Evolutionary conservation across 2,329 filamentous ascomycete species (phyloP), one percentile per base, ranked within the genome.

Genomic region (Pseudocercospora cruenta): DNA sequence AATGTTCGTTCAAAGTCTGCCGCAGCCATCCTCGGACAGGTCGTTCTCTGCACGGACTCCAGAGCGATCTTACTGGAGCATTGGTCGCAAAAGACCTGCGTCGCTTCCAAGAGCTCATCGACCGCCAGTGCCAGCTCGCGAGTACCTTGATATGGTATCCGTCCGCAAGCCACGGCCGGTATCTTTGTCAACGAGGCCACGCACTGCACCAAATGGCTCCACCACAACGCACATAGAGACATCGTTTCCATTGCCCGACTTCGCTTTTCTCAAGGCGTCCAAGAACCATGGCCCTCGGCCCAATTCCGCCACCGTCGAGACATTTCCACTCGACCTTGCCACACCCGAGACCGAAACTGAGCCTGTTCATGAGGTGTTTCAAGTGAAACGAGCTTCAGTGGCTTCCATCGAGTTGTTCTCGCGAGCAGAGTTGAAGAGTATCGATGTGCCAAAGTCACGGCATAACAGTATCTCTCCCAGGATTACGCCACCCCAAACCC

Each of bases 341-440:
- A 21, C 58, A n/a, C 3, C 31, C 3, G 45, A 51, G 12, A 24
- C n/a, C 19, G 59, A 62, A 53, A 19, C 16, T 7, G 59, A 54
- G 31, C 55, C 55, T 12, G 9, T 58, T 16, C 28, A 53, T 26
- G 59, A 60, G 58, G n/a, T 22, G 22, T 53, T 55, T 26, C 55
- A 64, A 53, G 51, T 72, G 58, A 76, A 75, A 24, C 72, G 77
- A 45, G 78, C 77, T 5, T 79, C 77, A 19, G 60, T 74, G 19
- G 71, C 76, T 1, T 77, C 73, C 8, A 76, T 80, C 36, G 77
- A 76, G 51, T 69, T 68, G 7, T 73, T 73, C 59, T 68, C 76
- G n/a, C 74, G 76, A 39, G 69, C 71, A 21, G 66, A 75, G 49
- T 60, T 78, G 51, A 70, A 73, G 60, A 77, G 72, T 53, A 73